phyloP scores from a whole-genome alignment of 768 basidiomycete species.

The Macrolepiota dolichaula region DNA sequence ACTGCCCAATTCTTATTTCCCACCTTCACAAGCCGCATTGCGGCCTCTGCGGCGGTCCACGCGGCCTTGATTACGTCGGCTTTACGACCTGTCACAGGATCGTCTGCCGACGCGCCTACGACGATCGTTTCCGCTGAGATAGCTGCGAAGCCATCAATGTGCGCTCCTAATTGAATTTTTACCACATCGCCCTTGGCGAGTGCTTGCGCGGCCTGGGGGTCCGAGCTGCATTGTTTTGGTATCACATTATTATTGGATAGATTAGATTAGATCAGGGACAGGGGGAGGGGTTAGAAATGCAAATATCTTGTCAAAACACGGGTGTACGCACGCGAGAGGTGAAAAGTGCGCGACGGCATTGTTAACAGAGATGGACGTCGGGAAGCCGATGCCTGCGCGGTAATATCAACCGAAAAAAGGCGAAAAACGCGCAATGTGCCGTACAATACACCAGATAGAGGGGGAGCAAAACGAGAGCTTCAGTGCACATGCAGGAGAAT shows the following conservation, averaged over 20 bases:
- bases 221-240: conserved; percentile 50
- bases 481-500: background rate
- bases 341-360: conserved; percentile 95
- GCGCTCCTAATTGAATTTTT: conserved; percentile 93
- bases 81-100: conserved; percentile 78
- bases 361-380: conserved; percentile 92
- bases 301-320: background rate
- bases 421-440: background rate
- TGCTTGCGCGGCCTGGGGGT: conserved; percentile 62
- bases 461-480: conserved; percentile 4
- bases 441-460: background rate
- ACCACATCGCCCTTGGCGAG: conserved; percentile 89
- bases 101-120: conserved; percentile 69
- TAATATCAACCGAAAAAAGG: background rate
- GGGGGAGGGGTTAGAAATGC: background rate
- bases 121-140: conserved; percentile 93
- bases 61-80: conserved; percentile 95
- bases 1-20: conserved; percentile 96
- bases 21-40: conserved; percentile 86
- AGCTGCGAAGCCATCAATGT: conserved; percentile 96
- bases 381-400: conserved; percentile 81
- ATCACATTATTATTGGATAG: background rate
- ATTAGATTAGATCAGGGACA: conserved; percentile 10
- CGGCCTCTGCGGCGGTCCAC: conserved; percentile 88
- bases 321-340: conserved; percentile 75